Conservation (phyloP, 2,329 filamentous ascomycete species). For the Claviceps sorghi region DNA sequence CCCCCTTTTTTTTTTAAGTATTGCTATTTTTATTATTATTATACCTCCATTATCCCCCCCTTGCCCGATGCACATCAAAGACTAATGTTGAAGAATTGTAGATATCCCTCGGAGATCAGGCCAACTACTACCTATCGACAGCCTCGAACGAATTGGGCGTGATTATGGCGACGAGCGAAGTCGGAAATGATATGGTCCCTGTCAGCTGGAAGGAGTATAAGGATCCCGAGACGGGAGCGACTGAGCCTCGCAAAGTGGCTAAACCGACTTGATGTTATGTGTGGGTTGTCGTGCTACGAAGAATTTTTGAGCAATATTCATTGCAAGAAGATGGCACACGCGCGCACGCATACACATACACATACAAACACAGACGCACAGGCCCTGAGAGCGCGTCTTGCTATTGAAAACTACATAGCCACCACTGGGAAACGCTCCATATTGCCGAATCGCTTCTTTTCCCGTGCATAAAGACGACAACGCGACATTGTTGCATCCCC, state of each 20-base stretch:
- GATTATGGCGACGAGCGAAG: constrained; percentile 80
- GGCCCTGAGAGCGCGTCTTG: neutral
- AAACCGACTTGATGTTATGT: constrained; percentile 57
- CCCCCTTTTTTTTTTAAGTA: neutral
- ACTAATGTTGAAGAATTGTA: constrained; percentile 14
- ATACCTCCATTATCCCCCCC: too few species aligned
- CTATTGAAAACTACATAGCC: neutral
- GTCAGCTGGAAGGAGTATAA: constrained; percentile 91
- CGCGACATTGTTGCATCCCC: neutral
- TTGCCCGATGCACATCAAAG: neutral
- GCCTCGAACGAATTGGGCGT: constrained; percentile 85
- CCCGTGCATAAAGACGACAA: neutral
- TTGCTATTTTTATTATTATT: neutral
- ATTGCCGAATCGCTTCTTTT: neutral
- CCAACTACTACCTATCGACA: constrained; percentile 89
- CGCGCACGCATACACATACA: neutral
- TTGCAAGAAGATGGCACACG: neutral
- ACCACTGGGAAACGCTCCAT: neutral
- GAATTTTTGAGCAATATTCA: neutral
- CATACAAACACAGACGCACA: neutral
- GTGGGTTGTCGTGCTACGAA: neutral
- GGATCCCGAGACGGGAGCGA: constrained; percentile 62
- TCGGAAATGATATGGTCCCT: constrained; percentile 80
- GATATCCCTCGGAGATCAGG: constrained; percentile 86
- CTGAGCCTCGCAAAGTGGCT: constrained; percentile 80